These are phyloP conservation scores for Akanthomyces uredinophilus DNA, from an alignment of 2,329 filamentous ascomycete species.

Conservation along the genomic window DNA sequence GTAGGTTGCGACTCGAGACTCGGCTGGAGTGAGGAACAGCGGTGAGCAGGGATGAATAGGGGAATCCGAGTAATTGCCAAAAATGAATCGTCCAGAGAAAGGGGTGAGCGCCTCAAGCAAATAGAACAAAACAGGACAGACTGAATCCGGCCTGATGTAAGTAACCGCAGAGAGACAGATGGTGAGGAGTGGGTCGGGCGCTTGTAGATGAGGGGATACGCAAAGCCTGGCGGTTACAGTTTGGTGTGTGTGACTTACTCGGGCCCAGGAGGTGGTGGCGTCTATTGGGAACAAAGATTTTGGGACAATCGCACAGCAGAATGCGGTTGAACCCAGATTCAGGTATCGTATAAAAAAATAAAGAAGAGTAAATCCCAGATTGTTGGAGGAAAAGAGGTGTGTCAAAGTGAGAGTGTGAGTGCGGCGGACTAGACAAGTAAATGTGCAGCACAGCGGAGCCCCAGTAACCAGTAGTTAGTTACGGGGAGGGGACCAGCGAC, in stretches of 20 bases:
- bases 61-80: neutral
- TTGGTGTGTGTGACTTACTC: slow-evolving; percentile 7
- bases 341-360: neutral
- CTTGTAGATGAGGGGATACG: slow-evolving; percentile 15
- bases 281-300: neutral
- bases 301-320: neutral
- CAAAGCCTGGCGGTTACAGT: slow-evolving; percentile 12
- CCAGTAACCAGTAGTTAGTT: neutral
- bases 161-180: slow-evolving; percentile 12
- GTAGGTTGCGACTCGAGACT: neutral
- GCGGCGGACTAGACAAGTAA: slow-evolving; percentile 3
- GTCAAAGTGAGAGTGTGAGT: slow-evolving; percentile 6
- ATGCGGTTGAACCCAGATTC: slow-evolving; percentile 1
- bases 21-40: neutral
- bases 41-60: neutral
- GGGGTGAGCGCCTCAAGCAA: neutral
- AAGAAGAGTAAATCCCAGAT: neutral
- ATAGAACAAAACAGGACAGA: neutral
- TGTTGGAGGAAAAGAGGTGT: neutral
- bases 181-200: slow-evolving; percentile 14
- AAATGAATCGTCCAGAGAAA: neutral
- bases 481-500: neutral
- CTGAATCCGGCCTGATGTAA: slow-evolving; percentile 10
- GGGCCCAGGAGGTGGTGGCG: neutral
- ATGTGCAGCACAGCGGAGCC: slow-evolving; percentile 8